Evolutionary conservation across 441 rosid genomes (phyloP).

Genomic region (Syzygium syzygioides): DNA sequence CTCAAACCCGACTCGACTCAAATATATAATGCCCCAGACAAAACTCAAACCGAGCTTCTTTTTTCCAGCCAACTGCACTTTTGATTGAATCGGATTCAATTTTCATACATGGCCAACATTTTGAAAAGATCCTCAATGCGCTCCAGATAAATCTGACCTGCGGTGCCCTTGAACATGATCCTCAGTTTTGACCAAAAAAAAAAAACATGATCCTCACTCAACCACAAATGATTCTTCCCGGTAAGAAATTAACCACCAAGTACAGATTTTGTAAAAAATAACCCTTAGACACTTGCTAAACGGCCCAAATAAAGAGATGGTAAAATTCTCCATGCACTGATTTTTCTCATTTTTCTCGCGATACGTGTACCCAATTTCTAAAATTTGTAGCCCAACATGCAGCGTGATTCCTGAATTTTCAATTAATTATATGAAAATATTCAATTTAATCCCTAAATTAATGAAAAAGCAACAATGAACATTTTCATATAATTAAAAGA

Average conservation of each 20-base stretch:
- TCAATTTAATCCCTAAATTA: too few species aligned
- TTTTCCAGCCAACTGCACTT: neutral
- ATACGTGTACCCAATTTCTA: neutral
- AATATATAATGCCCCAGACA: neutral
- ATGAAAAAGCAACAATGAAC: too few species aligned
- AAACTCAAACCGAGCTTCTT: neutral
- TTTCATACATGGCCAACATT: neutral
- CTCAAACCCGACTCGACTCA: neutral
- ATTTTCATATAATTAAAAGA: too few species aligned
- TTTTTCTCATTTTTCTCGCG: neutral
- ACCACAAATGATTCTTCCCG: neutral
- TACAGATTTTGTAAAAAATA: neutral
- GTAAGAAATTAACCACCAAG: neutral
- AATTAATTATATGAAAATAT: too few species aligned
- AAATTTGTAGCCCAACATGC: too few species aligned
- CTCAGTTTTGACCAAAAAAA: too few species aligned
- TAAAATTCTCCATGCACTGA: neutral
- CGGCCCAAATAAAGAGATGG: neutral
- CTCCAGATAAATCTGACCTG: too few species aligned
- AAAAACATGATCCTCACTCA: too few species aligned
- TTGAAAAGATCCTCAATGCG: neutral
- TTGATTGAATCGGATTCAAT: neutral
- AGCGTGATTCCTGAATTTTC: too few species aligned
- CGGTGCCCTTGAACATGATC: too few species aligned
- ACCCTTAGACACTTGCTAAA: neutral